These are phyloP conservation scores for Potentilla sterilis DNA, from an alignment of 306 rosid species.

Conservation along the genomic window DNA sequence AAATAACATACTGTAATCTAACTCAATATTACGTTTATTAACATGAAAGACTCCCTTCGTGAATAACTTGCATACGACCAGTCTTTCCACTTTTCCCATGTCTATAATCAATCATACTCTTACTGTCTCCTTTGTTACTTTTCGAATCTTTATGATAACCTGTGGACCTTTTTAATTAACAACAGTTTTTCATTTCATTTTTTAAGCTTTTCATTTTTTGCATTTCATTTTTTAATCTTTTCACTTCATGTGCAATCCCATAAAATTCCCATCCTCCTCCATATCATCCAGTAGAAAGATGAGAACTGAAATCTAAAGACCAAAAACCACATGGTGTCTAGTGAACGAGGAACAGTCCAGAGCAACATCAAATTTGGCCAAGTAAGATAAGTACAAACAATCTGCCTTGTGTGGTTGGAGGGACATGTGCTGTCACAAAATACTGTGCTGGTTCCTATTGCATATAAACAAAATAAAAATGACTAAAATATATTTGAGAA, in stretches of 20 bases:
- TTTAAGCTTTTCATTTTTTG: too few relatives aligned
- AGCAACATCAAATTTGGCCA: background rate
- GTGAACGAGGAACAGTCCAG: background rate
- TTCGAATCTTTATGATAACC: background rate
- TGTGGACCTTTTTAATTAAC: background rate
- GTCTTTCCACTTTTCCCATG: background rate
- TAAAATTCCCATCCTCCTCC: background rate
- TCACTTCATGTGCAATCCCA: background rate
- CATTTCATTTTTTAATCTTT: background rate
- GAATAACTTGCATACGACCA: background rate
- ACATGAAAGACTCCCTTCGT: background rate
- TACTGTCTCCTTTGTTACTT: background rate
- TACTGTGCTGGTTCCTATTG: background rate
- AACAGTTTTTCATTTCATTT: background rate
- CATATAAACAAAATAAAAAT: background rate
- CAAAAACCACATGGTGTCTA: background rate
- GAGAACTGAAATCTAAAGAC: background rate
- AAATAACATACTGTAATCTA: too few relatives aligned
- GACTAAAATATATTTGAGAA: background rate
- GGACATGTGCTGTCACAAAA: background rate
- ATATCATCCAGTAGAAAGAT: background rate
- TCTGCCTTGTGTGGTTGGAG: background rate
- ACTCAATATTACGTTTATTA: background rate
- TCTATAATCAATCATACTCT: background rate
- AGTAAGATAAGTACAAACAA: background rate